Base-by-base conservation (phyloP, 305 asterid species). In the Fraxinus ornus region DNA sequence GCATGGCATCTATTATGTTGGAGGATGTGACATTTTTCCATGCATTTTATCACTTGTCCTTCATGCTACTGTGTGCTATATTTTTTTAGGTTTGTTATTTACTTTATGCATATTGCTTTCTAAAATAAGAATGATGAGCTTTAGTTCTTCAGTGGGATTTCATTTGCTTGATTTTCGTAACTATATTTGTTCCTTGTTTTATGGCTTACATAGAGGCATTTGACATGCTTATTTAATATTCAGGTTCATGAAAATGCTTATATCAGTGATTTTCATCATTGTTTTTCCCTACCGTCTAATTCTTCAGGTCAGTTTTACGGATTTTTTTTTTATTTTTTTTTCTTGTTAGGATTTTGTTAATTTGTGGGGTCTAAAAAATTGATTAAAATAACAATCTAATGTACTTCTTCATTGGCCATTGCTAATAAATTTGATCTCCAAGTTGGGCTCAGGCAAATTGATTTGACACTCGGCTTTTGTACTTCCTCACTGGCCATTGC, bases 211-310 rank as follows among this genome's bases (percentile, higher is more conserved):
- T 74, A 47, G 76, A 62, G 57, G 49, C 3, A 52, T 80, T 76
- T 87, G 52, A 81, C 64, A 60, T 32, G 22, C 28, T 24, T 85
- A 79, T 70, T 17, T 82, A 79, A 79, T 30, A 32, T 85, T 84
- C 93, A 93, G 98, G 97, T 94, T 82, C 99, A 95, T 88, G 99
- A 95, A 89, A 95, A 95, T 86, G 95, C 99, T 30, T 95, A 95
- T 83, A 79, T 89, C 52, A 93, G 96, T 86, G 97, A 94, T 85
- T 94, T 87, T 83, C 99, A 95, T 84, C 99, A 95, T 90, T 95
- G 99, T 89, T 95, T 94, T 83, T 86, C 94, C 66, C 71, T 90
- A 52, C 88, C 91, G 47, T 91, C 95, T 37, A 94, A 94, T 88
- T 84, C 89, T 78, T 94, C 99, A 82, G 97, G 99, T 95, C 78